Conservation (phyloP, 805 yeast species). For the Candida quercuum region DNA sequence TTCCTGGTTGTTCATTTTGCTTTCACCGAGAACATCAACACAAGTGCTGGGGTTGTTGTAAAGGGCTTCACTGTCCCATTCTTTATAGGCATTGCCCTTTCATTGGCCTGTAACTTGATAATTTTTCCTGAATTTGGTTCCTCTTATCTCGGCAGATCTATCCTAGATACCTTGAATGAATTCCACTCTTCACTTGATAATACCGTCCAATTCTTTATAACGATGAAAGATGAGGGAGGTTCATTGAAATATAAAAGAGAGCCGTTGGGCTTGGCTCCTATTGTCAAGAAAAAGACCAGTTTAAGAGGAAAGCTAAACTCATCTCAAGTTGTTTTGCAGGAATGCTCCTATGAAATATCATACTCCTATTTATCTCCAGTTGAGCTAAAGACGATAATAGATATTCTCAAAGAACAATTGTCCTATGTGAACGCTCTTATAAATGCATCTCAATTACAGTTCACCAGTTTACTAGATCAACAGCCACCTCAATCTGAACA, state of each 20-base stretch:
- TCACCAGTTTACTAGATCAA: slow-evolving; percentile 24
- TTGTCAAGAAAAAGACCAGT: slow-evolving; percentile 28
- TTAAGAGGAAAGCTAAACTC: slow-evolving; percentile 29
- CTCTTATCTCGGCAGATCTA: slow-evolving; percentile 39
- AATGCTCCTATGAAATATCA: slow-evolving; percentile 44
- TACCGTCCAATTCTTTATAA: slow-evolving; percentile 34
- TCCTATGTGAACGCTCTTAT: slow-evolving; percentile 36
- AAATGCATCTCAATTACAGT: slow-evolving; percentile 44
- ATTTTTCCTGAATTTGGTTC: slow-evolving; percentile 51
- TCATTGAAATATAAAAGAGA: slow-evolving; percentile 16
- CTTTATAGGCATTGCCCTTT: slow-evolving; percentile 39
- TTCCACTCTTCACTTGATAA: slow-evolving; percentile 34
- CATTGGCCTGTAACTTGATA: slow-evolving; percentile 36
- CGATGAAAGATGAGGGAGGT: slow-evolving; percentile 16
- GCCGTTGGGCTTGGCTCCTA: slow-evolving; percentile 25
- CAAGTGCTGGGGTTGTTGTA: slow-evolving; percentile 28
- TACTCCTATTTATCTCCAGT: slow-evolving; percentile 42
- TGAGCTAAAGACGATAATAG: slow-evolving; percentile 31
- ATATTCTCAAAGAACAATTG: slow-evolving; percentile 26
- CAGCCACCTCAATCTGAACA: slow-evolving; percentile 24
- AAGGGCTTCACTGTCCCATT: slow-evolving; percentile 37
- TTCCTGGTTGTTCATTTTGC: slow-evolving; percentile 47
- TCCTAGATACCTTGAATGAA: slow-evolving; percentile 34
- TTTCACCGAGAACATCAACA: slow-evolving; percentile 31
- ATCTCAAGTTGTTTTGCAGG: slow-evolving; percentile 36